A percentile compares a stretch with the other conserved stretches of the same genome.
Conservation (phyloP, 768 basidiomycete species). For the Hortiboletus campestris region DNA sequence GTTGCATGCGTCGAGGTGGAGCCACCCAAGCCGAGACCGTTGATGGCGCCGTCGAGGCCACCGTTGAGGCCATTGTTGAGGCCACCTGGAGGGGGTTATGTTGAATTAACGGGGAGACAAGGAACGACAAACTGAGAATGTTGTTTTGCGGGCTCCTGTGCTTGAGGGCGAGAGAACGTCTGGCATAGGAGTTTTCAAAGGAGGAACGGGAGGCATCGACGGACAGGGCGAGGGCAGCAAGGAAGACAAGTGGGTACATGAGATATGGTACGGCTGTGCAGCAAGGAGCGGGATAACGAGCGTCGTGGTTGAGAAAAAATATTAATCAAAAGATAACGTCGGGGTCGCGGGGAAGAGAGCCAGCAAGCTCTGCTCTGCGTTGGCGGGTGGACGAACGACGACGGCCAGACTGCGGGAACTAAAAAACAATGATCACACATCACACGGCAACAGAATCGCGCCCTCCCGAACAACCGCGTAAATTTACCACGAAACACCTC, state of each 20-base stretch:
- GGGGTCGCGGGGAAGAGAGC: conserved; percentile 14
- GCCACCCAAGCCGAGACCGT: neutral
- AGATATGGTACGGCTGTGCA: conserved; percentile 32
- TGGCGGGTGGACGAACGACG: conserved; percentile 1
- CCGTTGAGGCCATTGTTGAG: neutral
- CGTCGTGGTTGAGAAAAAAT: conserved; percentile 25
- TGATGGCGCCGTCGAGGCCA: neutral
- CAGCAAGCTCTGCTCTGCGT: conserved; percentile 7
- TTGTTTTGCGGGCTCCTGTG: conserved; percentile 22
- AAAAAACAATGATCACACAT: conserved; percentile 14
- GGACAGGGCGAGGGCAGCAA: conserved; percentile 25
- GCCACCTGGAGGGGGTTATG: neutral
- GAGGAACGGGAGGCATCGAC: conserved; percentile 42
- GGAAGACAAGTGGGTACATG: conserved; percentile 28
- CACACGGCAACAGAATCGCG: conserved; percentile 18
- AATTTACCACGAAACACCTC: neutral
- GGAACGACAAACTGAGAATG: conserved; percentile 11
- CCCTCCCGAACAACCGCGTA: neutral
- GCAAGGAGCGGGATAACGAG: conserved; percentile 39
- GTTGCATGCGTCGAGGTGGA: conserved; percentile 1
- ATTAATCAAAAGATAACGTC: conserved; percentile 1
- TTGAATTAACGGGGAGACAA: neutral
- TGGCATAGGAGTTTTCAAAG: conserved; percentile 33
- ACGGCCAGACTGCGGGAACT: conserved; percentile 12
- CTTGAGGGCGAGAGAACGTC: conserved; percentile 29